Percentiles rank a stretch among this genome's conserved stretches.
These are phyloP conservation scores for Cucumis variabilis DNA, from an alignment of 331 rosid species.

Conservation along the genomic window DNA sequence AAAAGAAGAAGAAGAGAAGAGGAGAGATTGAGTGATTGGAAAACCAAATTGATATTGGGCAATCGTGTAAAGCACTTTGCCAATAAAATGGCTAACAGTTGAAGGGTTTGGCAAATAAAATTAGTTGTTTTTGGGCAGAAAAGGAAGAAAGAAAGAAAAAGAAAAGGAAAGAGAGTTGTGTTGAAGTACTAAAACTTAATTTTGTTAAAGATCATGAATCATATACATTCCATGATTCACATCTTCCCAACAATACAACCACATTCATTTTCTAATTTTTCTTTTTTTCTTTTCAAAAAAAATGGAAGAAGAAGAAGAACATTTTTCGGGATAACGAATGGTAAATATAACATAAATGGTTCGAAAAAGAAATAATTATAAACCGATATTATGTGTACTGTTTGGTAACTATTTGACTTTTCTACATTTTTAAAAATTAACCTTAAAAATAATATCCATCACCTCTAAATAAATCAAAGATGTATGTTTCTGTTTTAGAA, in stretches of 20 bases:
- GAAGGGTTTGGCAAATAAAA: neutral
- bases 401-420: too few relatives aligned
- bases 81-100: neutral
- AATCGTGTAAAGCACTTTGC: slow-evolving; percentile 29
- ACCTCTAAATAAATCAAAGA: too few relatives aligned
- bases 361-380: too few relatives aligned
- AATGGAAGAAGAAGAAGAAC: too few relatives aligned
- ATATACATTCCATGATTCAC: neutral
- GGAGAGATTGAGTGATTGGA: neutral
- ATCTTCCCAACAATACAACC: neutral
- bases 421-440: too few relatives aligned
- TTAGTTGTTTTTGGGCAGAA: neutral
- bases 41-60: neutral
- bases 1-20: too few relatives aligned
- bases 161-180: neutral
- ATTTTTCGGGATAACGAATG: too few relatives aligned
- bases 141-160: neutral
- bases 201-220: slow-evolving; percentile 13
- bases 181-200: slow-evolving; percentile 2
- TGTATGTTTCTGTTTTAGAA: too few relatives aligned
- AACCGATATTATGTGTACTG: too few relatives aligned
- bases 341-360: too few relatives aligned
- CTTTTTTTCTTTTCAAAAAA: too few relatives aligned
- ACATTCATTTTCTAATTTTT: slow-evolving; percentile 8
- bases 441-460: too few relatives aligned